Percentiles rank a stretch among this genome's conserved stretches.
Conservation (phyloP, 2,329 filamentous ascomycete species). For the Claviceps purpurea region DNA sequence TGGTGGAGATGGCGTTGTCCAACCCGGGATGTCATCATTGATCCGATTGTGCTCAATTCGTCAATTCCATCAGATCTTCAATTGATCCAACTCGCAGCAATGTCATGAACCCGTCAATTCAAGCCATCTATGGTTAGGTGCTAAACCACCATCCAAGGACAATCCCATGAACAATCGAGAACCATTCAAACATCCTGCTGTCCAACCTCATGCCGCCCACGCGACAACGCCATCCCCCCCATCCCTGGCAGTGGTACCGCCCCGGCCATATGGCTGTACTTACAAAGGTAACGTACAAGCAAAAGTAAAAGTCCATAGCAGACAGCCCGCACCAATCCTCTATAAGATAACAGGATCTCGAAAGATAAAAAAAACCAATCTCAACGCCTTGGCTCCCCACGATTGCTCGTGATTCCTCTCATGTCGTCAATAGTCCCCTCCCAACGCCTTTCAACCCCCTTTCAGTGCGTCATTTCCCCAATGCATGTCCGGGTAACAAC, state of each 20-base stretch:
- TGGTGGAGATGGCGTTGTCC: no score
- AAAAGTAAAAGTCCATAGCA: background rate
- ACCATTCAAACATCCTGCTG: background rate
- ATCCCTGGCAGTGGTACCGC: background rate
- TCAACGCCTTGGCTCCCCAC: conserved; percentile 3
- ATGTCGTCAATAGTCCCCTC: background rate
- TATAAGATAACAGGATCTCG: background rate
- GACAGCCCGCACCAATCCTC: background rate
- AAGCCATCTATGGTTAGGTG: background rate
- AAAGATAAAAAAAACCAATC: background rate
- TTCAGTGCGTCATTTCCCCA: background rate
- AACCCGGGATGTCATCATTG: no score
- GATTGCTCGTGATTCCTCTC: conserved; percentile 4
- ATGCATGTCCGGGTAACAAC: background rate
- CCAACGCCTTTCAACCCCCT: background rate
- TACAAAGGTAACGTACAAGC: background rate
- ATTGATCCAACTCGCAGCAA: no score
- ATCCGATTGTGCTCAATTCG: background rate
- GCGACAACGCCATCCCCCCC: background rate
- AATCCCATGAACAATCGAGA: background rate
- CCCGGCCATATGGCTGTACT: background rate
- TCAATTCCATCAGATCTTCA: background rate
- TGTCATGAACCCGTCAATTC: background rate
- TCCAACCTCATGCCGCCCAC: background rate
- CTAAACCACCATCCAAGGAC: background rate